These are phyloP conservation scores for Amaranthus hypochondriacus DNA, from an alignment of 148 eudicot species.

Conservation along the genomic window DNA sequence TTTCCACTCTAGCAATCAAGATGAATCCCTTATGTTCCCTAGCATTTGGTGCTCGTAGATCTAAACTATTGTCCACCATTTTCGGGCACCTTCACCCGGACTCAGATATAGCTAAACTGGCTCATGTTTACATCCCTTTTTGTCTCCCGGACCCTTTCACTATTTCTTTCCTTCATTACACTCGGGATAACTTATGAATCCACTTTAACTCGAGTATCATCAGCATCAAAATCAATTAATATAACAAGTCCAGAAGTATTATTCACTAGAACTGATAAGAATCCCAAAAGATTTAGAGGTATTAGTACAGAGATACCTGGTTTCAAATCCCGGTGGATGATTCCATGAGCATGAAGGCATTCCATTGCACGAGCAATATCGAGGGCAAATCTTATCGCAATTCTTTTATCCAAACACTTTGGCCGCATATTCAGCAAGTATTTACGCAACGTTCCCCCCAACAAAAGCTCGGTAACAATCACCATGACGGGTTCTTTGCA, in stretches of 20 bases:
- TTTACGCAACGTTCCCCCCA: slow-evolving; percentile 45
- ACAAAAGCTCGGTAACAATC: slow-evolving; percentile 43
- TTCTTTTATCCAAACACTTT: slow-evolving; percentile 29
- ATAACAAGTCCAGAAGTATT: not conserved
- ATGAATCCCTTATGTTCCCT: too few relatives aligned
- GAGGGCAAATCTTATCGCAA: slow-evolving; percentile 42
- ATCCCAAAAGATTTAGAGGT: too few relatives aligned
- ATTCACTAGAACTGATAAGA: not conserved
- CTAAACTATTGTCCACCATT: too few relatives aligned
- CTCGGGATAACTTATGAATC: not conserved
- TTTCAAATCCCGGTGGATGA: slow-evolving; percentile 52
- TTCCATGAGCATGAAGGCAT: slow-evolving; percentile 45
- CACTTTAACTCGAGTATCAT: not conserved
- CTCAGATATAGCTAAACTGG: too few relatives aligned
- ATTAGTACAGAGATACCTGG: slow-evolving; percentile 28
- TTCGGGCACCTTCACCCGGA: too few relatives aligned
- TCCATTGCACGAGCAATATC: slow-evolving; percentile 49
- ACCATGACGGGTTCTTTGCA: slow-evolving; percentile 51
- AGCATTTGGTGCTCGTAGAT: too few relatives aligned
- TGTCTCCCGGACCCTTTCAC: too few relatives aligned
- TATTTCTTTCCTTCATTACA: too few relatives aligned
- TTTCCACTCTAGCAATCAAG: too few relatives aligned
- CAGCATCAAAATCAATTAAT: not conserved
- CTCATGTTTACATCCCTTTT: too few relatives aligned
- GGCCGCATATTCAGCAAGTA: slow-evolving; percentile 39